Conservation (phyloP, 2,329 filamentous ascomycete species). For the Blastomyces gilchristii region DNA sequence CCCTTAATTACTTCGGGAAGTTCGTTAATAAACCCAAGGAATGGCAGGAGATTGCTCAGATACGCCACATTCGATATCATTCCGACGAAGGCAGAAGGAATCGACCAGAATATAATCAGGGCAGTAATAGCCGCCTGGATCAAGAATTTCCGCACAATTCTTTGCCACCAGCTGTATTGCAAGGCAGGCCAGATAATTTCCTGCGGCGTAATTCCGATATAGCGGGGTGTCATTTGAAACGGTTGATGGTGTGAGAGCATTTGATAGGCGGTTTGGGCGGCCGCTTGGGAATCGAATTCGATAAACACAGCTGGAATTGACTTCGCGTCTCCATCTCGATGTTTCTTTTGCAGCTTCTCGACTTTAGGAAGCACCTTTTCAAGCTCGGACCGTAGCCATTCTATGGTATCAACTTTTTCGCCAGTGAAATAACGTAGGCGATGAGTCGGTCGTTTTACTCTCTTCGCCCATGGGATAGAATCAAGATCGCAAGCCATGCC, state of each 20-base stretch:
- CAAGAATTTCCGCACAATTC: slow-evolving; percentile 59
- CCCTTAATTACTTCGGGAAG: slow-evolving; percentile 63
- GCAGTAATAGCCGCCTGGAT: slow-evolving; percentile 61
- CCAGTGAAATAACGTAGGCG: slow-evolving; percentile 58
- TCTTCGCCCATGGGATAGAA: slow-evolving; percentile 24
- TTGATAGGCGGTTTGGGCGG: slow-evolving; percentile 78
- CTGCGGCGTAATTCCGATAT: slow-evolving; percentile 67
- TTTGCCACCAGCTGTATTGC: slow-evolving; percentile 72
- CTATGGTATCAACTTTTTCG: slow-evolving; percentile 81
- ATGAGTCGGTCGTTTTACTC: slow-evolving; percentile 59
- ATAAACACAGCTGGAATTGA: slow-evolving; percentile 72
- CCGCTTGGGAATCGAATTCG: slow-evolving; percentile 71
- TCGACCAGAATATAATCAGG: slow-evolving; percentile 77
- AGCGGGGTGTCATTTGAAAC: slow-evolving; percentile 77
- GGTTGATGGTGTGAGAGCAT: slow-evolving; percentile 75
- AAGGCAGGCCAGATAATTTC: slow-evolving; percentile 88
- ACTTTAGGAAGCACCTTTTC: slow-evolving; percentile 60
- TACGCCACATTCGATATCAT: slow-evolving; percentile 76
- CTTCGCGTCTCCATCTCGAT: slow-evolving; percentile 53
- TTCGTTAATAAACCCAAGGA: slow-evolving; percentile 62
- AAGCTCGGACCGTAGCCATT: slow-evolving; percentile 69
- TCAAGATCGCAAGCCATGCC: slow-evolving; percentile 19
- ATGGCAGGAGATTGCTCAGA: slow-evolving; percentile 44
- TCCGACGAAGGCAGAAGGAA: slow-evolving; percentile 68
- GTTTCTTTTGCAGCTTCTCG: slow-evolving; percentile 53